A percentile compares a stretch with the other conserved stretches of the same genome.
Conservation (phyloP, 1,139 yeast genomes). For the Citeromyces siamensis region DNA sequence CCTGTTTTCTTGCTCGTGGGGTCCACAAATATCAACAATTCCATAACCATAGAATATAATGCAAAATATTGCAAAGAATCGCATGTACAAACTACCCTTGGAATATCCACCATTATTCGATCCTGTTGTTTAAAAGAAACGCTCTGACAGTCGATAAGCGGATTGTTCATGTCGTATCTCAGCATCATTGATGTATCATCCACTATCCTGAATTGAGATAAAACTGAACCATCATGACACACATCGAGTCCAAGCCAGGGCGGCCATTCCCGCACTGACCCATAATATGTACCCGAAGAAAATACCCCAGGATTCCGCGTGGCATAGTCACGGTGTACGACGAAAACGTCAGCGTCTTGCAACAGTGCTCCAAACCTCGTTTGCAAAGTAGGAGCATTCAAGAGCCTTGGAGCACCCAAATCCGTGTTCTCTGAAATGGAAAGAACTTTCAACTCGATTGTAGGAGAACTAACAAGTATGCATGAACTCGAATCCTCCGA, state of each 20-base stretch:
- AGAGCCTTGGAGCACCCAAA: conserved; percentile 19
- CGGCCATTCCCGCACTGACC: conserved; percentile 44
- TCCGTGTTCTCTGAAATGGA: conserved; percentile 33
- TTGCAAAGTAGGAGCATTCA: conserved; percentile 26
- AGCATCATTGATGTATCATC: conserved; percentile 16
- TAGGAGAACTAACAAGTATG: conserved; percentile 55
- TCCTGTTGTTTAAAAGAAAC: conserved; percentile 21
- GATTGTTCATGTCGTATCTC: conserved; percentile 12
- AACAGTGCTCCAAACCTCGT: conserved; percentile 64
- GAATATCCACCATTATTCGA: conserved; percentile 45
- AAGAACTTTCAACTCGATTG: conserved; percentile 56
- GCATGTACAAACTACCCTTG: conserved; percentile 56
- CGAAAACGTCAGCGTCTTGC: conserved; percentile 59
- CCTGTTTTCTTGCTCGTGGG: conserved; percentile 43
- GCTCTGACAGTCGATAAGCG: conserved; percentile 11
- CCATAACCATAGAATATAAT: conserved; percentile 49
- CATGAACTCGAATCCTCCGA: conserved; percentile 52
- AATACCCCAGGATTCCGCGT: conserved; percentile 20
- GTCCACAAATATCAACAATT: conserved; percentile 55
- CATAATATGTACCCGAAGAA: conserved; percentile 21
- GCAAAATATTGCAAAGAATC: conserved; percentile 67
- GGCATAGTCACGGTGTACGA: conserved; percentile 38
- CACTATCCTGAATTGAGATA: conserved; percentile 11
- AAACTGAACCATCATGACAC: conserved; percentile 8
- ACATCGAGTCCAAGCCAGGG: conserved; percentile 56